Conservation (phyloP, 345 rosid species). For the Bruguiera sexangula region DNA sequence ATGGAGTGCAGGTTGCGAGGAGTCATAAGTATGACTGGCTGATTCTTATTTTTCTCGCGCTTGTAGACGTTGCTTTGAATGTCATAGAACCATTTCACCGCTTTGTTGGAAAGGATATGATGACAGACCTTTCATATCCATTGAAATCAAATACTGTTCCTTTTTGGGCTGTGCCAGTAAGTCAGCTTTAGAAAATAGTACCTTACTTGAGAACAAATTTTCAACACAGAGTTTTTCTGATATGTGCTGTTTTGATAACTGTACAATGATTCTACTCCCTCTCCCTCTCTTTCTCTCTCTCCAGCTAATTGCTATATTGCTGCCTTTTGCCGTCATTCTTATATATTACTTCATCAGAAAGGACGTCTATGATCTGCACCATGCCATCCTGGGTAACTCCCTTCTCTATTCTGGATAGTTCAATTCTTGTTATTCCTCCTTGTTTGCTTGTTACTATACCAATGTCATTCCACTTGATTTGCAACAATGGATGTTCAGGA, state of each 20-base stretch:
- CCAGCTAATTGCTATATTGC: constrained; percentile 70
- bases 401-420: constrained; percentile 13
- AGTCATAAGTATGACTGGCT: constrained; percentile 87
- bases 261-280: not conserved
- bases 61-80: constrained; percentile 54
- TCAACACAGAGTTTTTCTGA: not conserved
- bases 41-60: constrained; percentile 63
- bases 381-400: constrained; percentile 70
- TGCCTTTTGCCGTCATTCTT: constrained; percentile 55
- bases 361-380: constrained; percentile 86
- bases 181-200: constrained; percentile 15
- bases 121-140: constrained; percentile 71
- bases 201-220: not conserved
- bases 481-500: constrained; percentile 41
- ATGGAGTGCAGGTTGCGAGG: constrained; percentile 70
- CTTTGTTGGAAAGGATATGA: constrained; percentile 79
- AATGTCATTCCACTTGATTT: not conserved
- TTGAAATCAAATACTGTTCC: constrained; percentile 68
- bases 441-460: constrained; percentile 4
- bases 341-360: constrained; percentile 65
- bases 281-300: constrained; percentile 11
- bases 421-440: not conserved
- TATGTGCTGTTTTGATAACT: not conserved
- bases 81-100: constrained; percentile 84
- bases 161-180: constrained; percentile 83